Conservation (phyloP, 164 flowering plant species). For the Houttuynia cordata region DNA sequence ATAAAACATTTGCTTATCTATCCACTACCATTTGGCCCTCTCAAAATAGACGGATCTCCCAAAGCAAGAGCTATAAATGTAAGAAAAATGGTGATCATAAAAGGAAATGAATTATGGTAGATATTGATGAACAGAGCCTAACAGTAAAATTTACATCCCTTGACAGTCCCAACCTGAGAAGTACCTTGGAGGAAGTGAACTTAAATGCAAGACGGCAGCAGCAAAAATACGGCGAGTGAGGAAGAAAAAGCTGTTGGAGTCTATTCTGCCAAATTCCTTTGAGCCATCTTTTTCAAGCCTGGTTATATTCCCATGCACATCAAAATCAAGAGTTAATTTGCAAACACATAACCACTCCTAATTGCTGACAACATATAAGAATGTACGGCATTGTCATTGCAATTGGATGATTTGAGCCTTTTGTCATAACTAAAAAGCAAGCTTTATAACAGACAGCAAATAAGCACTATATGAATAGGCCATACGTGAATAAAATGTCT, state of each 20-base stretch:
- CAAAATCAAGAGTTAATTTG: neutral
- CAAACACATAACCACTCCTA: neutral
- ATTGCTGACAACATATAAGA: neutral
- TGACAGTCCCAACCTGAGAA: conserved; percentile 59
- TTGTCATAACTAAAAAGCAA: too few relatives aligned
- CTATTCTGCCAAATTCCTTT: conserved; percentile 19
- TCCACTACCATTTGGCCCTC: neutral
- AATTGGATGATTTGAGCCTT: too few relatives aligned
- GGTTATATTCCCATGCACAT: conserved; percentile 8
- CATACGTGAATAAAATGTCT: too few relatives aligned
- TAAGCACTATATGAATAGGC: too few relatives aligned
- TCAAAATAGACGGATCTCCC: conserved; percentile 50
- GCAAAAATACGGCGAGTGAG: conserved; percentile 49
- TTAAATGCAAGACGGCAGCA: conserved; percentile 24
- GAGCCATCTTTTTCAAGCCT: conserved; percentile 17
- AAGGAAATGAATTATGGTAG: neutral
- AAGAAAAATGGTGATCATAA: neutral
- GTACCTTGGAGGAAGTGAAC: conserved; percentile 67
- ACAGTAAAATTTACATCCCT: neutral
- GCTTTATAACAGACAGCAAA: too few relatives aligned
- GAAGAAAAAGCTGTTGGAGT: conserved; percentile 16
- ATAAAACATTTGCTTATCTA: conserved; percentile 12
- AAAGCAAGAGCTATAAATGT: conserved; percentile 58
- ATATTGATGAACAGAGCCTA: conserved; percentile 4
- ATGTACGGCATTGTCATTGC: too few relatives aligned